Conservation (phyloP, 306 rosid species). For the Pterocarpus santalinus region DNA sequence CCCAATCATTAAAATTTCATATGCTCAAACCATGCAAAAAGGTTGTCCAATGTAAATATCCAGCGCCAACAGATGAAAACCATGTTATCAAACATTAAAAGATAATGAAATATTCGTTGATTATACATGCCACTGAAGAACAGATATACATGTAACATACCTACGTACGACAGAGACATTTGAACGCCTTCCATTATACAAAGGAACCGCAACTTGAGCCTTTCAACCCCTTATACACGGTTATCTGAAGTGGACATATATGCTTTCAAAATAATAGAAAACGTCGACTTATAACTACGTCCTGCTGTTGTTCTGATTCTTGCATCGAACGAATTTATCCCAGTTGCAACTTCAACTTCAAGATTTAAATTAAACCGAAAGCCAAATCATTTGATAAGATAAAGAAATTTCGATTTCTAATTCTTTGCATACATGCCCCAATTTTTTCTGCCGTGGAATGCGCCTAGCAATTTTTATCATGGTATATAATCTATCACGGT, state of each 20-base stretch:
- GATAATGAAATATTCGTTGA: neutral
- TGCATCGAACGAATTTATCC: slow-evolving; percentile 8
- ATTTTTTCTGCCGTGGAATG: neutral
- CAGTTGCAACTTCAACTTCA: slow-evolving; percentile 20
- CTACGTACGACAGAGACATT: slow-evolving; percentile 10
- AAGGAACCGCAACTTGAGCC: neutral
- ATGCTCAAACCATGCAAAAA: slow-evolving; percentile 4
- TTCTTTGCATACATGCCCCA: neutral
- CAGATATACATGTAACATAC: neutral
- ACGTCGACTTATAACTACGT: neutral
- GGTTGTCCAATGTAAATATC: neutral
- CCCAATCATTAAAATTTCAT: slow-evolving; percentile 15
- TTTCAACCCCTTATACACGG: neutral
- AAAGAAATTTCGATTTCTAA: neutral
- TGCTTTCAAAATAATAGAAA: slow-evolving; percentile 22
- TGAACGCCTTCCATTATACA: slow-evolving; percentile 18
- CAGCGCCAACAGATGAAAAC: neutral
- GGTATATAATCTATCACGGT: too few relatives aligned
- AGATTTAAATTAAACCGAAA: neutral
- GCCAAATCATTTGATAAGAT: neutral
- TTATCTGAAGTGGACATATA: slow-evolving; percentile 11
- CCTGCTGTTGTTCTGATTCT: slow-evolving; percentile 6
- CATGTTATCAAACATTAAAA: neutral
- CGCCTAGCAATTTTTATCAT: too few relatives aligned
- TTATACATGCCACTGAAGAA: neutral